Evolutionary conservation across 345 rosid species (phyloP), one percentile per base, ranked within the genome.

Genomic region (Linum usitatissimum): DNA sequence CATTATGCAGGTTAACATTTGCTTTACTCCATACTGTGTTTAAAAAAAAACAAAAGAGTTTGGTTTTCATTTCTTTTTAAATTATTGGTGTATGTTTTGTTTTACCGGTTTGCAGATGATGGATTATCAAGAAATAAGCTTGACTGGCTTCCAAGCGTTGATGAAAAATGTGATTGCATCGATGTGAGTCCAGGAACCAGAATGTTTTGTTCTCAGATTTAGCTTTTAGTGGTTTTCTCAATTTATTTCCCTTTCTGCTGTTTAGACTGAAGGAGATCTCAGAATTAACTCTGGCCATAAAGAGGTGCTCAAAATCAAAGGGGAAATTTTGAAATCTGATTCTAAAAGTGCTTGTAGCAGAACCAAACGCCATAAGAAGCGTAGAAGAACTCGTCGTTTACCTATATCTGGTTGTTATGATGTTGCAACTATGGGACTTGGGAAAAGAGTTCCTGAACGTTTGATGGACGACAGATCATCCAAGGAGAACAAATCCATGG

Each of bases 1-100:
- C 81, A 73, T 66, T 66, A 74, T 68, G 71, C 55, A 38, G 86
- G 85, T 86, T 67, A 70, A 71, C 14, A 31, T 70, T 62, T 56
- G 0, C 14, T 14, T 21, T 8, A 20, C 12, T 21, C 3, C 1
- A 7, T 23, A 21, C 59, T n/a, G 28, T 19, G 9, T 18, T 15
- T 14, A 10, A 7, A 30, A 48, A 61, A 21, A 9, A 42, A 42
- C n/a, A 13, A 42, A 53, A 56, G 30, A 17, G 62, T 19, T 15
- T 19, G 31, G 18, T 5, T 51, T 9, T 14, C 36, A 17, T n/a
- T 9, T 23, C 18, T 30, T 28, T 53, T 55, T 38, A 36, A 13
- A 40, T 63, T 40, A 13, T 49, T 12, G 39, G 9, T 28, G 28
- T 23, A 23, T 23, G 28, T 23, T 23, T 9, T 55, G 62, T 9